Base-by-base conservation (phyloP, 2,329 filamentous ascomycete genomes). In the Neurospora crassa region DNA sequence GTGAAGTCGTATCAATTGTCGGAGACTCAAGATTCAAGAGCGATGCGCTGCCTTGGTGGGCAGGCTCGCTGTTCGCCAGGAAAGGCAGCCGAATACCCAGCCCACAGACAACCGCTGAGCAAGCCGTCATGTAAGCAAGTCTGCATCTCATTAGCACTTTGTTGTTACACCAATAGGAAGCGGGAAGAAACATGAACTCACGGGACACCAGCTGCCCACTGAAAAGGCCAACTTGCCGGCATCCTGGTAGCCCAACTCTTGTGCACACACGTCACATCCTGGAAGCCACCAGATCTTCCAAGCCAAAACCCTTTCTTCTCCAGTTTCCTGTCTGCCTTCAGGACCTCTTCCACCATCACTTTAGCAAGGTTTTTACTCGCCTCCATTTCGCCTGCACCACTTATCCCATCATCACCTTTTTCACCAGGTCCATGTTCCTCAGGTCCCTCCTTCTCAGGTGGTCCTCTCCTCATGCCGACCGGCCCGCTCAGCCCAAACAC, bases 181-280 rank as follows among this genome's bases (percentile, higher is more conserved):
- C n/a, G 29, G 20, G 20, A 34, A 8, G 1, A 29, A 29, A 29
- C 29, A 29, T 29, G 29, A 42, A 73, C 75, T 73, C 69, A 78
- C 78, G 78, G 73, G n/a, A 78, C 73, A 10, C 77, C 76, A 14
- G 78, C 76, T 7, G 79, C 79, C 73, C 81, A 75, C 67, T 78
- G 78, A 69, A 79, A 78, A 7, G 45, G 77, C 73, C 79, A 74
- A 24, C 59, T 71, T 1, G 72, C 70, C 0, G 80, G 79, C 69
- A 78, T 80, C 71, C 75, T 78, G 14, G 75, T 76, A 3, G 79
- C 75, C 3, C 69, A 72, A 37, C 71, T 67, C 68, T 73, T 71
- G 1, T 71, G 69, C 5, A 76, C 76, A 14, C 71, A 73, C 12
- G 72, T 75, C n/a, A 78, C 69, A 12, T 79, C 78, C 67, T 79